Evolutionary conservation across 768 basidiomycete genomes (phyloP), one percentile per base, ranked within the genome.

Genomic region (Mycena olivaceomarginata): DNA sequence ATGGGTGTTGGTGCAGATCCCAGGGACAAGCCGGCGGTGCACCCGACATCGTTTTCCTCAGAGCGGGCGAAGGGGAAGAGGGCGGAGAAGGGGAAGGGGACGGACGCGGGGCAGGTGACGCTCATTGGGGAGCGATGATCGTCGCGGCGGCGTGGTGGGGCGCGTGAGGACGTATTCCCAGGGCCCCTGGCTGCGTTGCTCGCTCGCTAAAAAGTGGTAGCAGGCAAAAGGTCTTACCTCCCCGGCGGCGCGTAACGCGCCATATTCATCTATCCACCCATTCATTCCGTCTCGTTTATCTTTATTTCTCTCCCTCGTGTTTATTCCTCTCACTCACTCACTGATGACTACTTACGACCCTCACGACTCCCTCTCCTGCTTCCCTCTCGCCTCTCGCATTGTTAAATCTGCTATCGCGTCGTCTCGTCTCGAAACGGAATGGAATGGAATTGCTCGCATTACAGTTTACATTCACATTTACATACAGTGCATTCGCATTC

Each of bases 131-230:
- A 7, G 63, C 22, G 51, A 56, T 65, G 62, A 48, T 75, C 6
- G 74, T 75, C 12, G 74, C 62, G 6, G 74, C 74, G 9, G 74
- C 74, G 22, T 75, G 74, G 74, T 75, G 74, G 74, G 74, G 74
- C 5, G 67, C 67, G 20, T 75, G 74, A 75, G 12, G 25, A 20
- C 7, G 48, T 7, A 20, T 20, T 31, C 31, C 3, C 31, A 31
- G 20, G 15, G 18, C 57, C 31, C 6, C 22, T 12, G 12, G 25
- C 22, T 7, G 12, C 48, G 15, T 51, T 15, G 2, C 48, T 20
- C 15, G 12, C 48, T 51, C 48, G 20, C 22, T 12, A 56, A 15
- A 22, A 56, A 10, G 4, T 10, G 7, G 13, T 12, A 37, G 25
- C 22, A 31, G 31, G 12, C 7, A 53, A 18, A 25, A n/a, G 7